These are phyloP conservation scores for Phlegmacium glaucopus DNA, from an alignment of 768 basidiomycete genomes.

Conservation along the genomic window DNA sequence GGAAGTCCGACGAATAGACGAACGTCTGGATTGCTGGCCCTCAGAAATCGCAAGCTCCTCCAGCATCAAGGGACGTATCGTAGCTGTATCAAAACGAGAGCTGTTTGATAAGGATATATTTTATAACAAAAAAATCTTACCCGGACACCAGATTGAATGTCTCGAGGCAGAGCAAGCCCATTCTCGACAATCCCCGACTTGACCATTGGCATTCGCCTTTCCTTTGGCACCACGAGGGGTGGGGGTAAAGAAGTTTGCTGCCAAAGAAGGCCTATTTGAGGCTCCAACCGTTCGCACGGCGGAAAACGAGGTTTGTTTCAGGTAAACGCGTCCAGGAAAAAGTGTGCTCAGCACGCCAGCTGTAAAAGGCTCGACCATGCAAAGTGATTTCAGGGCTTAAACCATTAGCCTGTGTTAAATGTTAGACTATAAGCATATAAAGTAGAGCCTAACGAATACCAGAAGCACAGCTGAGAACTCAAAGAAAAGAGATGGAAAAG, in stretches of 20 bases:
- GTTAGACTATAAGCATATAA: background rate
- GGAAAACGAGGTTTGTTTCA: constrained; percentile 9
- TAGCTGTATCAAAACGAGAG: constrained; percentile 7
- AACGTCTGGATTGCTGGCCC: background rate
- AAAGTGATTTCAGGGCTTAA: background rate
- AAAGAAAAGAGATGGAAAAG: background rate
- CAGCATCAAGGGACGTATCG: constrained; percentile 33
- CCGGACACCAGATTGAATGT: constrained; percentile 47
- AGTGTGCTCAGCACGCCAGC: constrained; percentile 49
- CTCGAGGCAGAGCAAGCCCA: constrained; percentile 43
- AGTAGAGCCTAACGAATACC: background rate
- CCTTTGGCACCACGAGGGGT: constrained; percentile 48
- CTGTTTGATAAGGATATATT: constrained; percentile 16
- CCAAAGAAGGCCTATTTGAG: constrained; percentile 26
- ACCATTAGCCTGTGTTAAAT: background rate
- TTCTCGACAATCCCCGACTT: constrained; percentile 37
- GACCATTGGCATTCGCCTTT: constrained; percentile 42
- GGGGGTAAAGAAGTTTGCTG: constrained; percentile 54
- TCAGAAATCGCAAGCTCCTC: constrained; percentile 7
- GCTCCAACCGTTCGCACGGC: constrained; percentile 12
- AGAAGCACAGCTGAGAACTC: background rate
- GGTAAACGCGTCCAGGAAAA: constrained; percentile 32
- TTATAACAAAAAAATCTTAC: constrained; percentile 27
- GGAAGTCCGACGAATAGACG: constrained; percentile 2
- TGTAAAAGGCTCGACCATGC: constrained; percentile 65